phyloP scores from a whole-genome alignment of 176 grass and related monocot species.

The Thinopyrum elongatum region DNA sequence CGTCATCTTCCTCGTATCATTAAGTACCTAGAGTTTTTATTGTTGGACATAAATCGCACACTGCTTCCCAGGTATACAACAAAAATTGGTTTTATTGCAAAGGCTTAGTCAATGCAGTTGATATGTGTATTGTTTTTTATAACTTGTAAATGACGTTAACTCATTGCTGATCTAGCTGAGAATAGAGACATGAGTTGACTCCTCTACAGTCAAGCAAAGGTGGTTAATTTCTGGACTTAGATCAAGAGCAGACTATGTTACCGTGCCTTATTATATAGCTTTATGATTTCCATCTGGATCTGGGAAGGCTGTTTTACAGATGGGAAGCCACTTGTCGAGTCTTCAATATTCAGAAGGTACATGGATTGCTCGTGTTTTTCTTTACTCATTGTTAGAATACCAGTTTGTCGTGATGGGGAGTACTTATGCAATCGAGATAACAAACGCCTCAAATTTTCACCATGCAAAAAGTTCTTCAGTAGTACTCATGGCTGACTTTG shows the following conservation, averaged over 20 bases:
- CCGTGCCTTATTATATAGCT: neutral
- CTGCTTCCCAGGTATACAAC: conserved; percentile 67
- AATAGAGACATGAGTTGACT: conserved; percentile 40
- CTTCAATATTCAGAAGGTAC: neutral
- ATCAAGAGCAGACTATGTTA: too few species aligned
- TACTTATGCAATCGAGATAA: too few species aligned
- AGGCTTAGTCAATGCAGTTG: conserved; percentile 1
- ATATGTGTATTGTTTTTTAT: neutral
- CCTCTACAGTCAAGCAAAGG: too few species aligned
- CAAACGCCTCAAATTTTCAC: too few species aligned
- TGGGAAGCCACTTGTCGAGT: neutral
- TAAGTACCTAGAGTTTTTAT: conserved; percentile 77
- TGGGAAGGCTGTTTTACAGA: too few species aligned
- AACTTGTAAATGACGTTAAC: neutral
- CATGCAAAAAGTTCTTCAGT: too few species aligned
- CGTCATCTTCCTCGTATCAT: conserved; percentile 63
- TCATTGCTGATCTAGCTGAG: conserved; percentile 3
- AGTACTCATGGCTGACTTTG: too few species aligned
- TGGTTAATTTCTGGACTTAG: too few species aligned
- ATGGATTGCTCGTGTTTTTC: neutral
- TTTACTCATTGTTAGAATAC: too few species aligned
- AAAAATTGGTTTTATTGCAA: neutral
- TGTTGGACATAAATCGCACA: conserved; percentile 67
- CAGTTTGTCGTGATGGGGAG: too few species aligned
- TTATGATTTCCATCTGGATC: too few species aligned